phyloP scores from a whole-genome alignment of 352 stramenopile species.

The Phytophthora chlamydospora region DNA sequence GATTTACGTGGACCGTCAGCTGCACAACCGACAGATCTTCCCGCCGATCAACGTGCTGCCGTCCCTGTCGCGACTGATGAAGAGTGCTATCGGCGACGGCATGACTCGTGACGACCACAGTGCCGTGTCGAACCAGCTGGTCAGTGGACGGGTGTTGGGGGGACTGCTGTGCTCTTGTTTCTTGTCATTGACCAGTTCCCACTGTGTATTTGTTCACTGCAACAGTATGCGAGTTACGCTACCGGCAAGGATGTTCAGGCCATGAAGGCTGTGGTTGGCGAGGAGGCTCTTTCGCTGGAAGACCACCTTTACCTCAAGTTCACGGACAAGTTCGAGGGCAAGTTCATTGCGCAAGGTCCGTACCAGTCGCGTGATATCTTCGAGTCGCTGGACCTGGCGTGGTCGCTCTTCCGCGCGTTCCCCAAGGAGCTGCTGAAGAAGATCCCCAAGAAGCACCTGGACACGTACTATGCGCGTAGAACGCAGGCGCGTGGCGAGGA shows the following conservation, averaged over 20 bases:
- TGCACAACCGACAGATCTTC: slow-evolving; percentile 99
- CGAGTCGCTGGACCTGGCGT: slow-evolving; percentile 98
- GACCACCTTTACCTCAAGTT: slow-evolving; percentile 99
- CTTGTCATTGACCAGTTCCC: slow-evolving; percentile 3
- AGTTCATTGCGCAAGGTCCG: slow-evolving; percentile 97
- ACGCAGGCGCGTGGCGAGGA: slow-evolving; percentile 86
- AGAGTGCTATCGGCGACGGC: slow-evolving; percentile 98
- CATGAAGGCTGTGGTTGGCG: slow-evolving; percentile 99
- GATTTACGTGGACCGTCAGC: slow-evolving; percentile 98
- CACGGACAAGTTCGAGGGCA: slow-evolving; percentile 98
- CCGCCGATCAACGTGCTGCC: slow-evolving; percentile 99
- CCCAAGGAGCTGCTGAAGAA: slow-evolving; percentile 99
- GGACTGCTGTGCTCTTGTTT: not conserved
- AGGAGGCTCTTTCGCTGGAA: slow-evolving; percentile 98
- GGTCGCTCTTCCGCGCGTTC: slow-evolving; percentile 98
- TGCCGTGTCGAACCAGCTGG: slow-evolving; percentile 98
- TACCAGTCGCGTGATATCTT: slow-evolving; percentile 99
- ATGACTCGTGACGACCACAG: slow-evolving; percentile 99
- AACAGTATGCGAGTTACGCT: slow-evolving; percentile 85
- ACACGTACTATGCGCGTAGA: slow-evolving; percentile 96
- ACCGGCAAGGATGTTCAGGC: slow-evolving; percentile 98
- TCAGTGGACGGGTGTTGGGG: slow-evolving; percentile 62
- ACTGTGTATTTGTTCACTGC: slow-evolving; percentile 13
- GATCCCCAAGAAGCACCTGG: slow-evolving; percentile 99
- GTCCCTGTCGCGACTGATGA: slow-evolving; percentile 99